A percentile compares a stretch with the other conserved stretches of the same genome.
phyloP scores from a whole-genome alignment of 768 basidiomycete species.

The Tulasnella sp. region DNA sequence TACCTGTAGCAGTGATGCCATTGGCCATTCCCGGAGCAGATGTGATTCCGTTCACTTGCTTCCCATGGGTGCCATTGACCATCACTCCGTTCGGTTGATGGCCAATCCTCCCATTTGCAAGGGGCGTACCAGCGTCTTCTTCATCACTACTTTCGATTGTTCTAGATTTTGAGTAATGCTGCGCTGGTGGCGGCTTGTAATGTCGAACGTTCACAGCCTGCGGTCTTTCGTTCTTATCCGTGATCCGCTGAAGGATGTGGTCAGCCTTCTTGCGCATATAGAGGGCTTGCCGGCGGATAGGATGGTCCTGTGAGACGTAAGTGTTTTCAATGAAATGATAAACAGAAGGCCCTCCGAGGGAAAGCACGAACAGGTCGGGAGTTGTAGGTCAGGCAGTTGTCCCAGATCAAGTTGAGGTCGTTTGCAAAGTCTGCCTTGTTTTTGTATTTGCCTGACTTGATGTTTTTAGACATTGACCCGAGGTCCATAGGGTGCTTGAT shows the following conservation, averaged over 20 bases:
- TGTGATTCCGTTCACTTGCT: neutral
- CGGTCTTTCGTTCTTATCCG: conserved; percentile 74
- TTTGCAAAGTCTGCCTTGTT: conserved; percentile 90
- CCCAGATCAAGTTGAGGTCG: conserved; percentile 96
- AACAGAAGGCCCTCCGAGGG: neutral
- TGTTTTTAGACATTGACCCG: conserved; percentile 85
- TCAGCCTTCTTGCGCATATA: conserved; percentile 83
- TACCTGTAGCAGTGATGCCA: neutral
- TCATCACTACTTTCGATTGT: conserved; percentile 29
- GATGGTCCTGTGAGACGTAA: conserved; percentile 63
- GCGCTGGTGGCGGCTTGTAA: conserved; percentile 26
- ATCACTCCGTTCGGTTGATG: conserved; percentile 23
- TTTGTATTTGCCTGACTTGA: conserved; percentile 89
- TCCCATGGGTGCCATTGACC: conserved; percentile 16
- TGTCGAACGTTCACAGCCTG: conserved; percentile 34
- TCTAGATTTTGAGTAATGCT: conserved; percentile 28
- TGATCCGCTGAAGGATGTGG: conserved; percentile 79
- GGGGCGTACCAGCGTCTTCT: conserved; percentile 18
- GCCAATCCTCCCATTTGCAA: neutral
- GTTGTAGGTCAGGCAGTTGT: conserved; percentile 91
- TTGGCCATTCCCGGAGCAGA: neutral
- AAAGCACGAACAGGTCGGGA: conserved; percentile 67
- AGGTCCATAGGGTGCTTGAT: conserved; percentile 96
- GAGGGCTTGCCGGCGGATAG: conserved; percentile 73
- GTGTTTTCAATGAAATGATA: conserved; percentile 11